Conservation (phyloP, 192 early-diverging fungal genomes). For the Coemansia sp. region DNA sequence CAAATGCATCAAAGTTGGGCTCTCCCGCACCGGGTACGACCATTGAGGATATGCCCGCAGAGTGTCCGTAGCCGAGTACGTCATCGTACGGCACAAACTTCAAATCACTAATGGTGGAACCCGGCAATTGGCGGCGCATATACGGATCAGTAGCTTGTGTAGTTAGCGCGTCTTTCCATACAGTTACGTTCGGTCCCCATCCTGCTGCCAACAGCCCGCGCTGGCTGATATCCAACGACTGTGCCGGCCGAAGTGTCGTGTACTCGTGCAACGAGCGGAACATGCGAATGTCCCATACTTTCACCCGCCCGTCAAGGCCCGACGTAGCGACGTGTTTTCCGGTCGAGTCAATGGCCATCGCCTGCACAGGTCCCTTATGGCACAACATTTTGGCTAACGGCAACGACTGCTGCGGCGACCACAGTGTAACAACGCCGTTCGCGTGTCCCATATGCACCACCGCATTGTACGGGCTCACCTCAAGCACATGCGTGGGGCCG, state of each 20-base stretch:
- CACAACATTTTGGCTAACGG: slow-evolving; percentile 95
- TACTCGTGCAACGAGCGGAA: slow-evolving; percentile 81
- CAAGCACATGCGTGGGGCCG: slow-evolving; percentile 78
- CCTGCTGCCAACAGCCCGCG: slow-evolving; percentile 80
- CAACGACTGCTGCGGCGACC: slow-evolving; percentile 79
- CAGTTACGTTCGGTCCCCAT: slow-evolving; percentile 69
- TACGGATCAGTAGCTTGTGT: slow-evolving; percentile 76
- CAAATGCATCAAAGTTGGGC: slow-evolving; percentile 92
- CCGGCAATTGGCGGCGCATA: slow-evolving; percentile 73
- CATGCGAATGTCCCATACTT: slow-evolving; percentile 89
- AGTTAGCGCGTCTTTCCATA: slow-evolving; percentile 88
- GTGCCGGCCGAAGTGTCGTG: slow-evolving; percentile 71
- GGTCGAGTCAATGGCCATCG: slow-evolving; percentile 76
- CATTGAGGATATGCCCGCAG: slow-evolving; percentile 71
- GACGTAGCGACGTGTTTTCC: slow-evolving; percentile 88
- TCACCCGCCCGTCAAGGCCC: slow-evolving; percentile 85
- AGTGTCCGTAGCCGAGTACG: slow-evolving; percentile 83
- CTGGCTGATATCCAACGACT: slow-evolving; percentile 79
- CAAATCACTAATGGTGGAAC: slow-evolving; percentile 55
- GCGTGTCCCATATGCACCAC: slow-evolving; percentile 88
- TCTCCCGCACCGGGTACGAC: slow-evolving; percentile 93
- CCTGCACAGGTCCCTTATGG: slow-evolving; percentile 81
- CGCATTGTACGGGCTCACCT: slow-evolving; percentile 88
- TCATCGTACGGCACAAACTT: slow-evolving; percentile 95
- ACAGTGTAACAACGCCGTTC: slow-evolving; percentile 86